Conservation (phyloP, 768 basidiomycete species). For the Hypholoma sublateritium region DNA sequence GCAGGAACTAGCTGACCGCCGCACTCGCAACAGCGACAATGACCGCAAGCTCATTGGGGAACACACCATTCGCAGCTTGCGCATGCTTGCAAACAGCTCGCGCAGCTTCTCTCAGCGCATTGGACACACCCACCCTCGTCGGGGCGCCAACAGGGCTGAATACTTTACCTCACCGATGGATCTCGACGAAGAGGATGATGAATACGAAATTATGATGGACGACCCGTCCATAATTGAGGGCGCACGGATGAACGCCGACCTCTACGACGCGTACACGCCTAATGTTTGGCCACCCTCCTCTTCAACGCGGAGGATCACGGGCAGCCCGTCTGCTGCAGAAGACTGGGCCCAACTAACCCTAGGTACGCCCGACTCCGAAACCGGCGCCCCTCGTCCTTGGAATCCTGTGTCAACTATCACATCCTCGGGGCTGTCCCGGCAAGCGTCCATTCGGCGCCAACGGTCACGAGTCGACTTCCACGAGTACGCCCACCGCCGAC, state of each 20-base stretch:
- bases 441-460: slow-evolving; percentile 61
- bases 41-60: slow-evolving; percentile 69
- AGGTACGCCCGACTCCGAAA: slow-evolving; percentile 21
- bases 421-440: slow-evolving; percentile 44
- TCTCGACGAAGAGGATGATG: slow-evolving; percentile 74
- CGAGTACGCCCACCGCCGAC: slow-evolving; percentile 68
- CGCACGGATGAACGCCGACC: slow-evolving; percentile 53
- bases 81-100: slow-evolving; percentile 50
- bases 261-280: slow-evolving; percentile 61
- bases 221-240: slow-evolving; percentile 47
- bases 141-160: slow-evolving; percentile 47
- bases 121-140: slow-evolving; percentile 34
- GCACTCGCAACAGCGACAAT: slow-evolving; percentile 45
- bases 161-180: slow-evolving; percentile 53
- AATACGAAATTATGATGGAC: slow-evolving; percentile 46
- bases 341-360: slow-evolving; percentile 25
- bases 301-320: slow-evolving; percentile 19
- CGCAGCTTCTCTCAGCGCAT: slow-evolving; percentile 51
- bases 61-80: slow-evolving; percentile 62
- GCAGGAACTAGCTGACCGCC: slow-evolving; percentile 79
- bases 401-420: slow-evolving; percentile 19
- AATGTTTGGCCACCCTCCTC: slow-evolving; percentile 20
- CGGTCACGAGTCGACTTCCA: slow-evolving; percentile 65
- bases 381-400: slow-evolving; percentile 30
- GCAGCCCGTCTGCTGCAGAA: slow-evolving; percentile 36